Percentiles rank a stretch among this genome's conserved stretches.
Conservation (phyloP, 169 alveolate species). For the Blepharisma undulans region DNA sequence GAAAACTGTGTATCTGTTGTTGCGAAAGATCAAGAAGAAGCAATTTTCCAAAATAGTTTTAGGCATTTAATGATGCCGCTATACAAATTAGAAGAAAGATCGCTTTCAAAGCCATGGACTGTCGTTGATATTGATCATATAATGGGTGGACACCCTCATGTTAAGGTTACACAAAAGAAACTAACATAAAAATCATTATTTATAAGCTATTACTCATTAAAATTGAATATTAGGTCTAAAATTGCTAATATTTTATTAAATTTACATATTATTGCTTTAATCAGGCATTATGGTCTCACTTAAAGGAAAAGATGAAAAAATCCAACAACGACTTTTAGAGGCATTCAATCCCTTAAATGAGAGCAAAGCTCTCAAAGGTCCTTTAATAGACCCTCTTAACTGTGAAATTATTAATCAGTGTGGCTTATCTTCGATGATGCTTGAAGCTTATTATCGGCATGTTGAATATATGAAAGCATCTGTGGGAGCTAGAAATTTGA, state of each 20-base stretch:
- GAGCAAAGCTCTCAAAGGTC: background rate
- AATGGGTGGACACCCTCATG: conserved; percentile 1
- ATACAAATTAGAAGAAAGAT: background rate
- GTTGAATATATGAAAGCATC: conserved; percentile 6
- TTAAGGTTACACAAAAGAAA: background rate
- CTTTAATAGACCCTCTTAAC: conserved; percentile 26
- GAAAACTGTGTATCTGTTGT: background rate
- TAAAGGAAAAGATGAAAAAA: background rate
- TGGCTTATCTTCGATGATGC: background rate
- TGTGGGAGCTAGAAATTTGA: background rate
- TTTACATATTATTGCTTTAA: background rate
- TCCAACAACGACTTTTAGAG: background rate
- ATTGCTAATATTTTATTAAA: too few species aligned
- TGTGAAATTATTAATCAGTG: conserved; percentile 37
- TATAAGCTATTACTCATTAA: background rate
- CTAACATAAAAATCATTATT: background rate
- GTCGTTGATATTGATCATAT: conserved; percentile 1
- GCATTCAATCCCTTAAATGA: background rate
- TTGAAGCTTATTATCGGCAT: conserved; percentile 9
- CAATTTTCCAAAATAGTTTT: background rate
- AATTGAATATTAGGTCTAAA: too few species aligned
- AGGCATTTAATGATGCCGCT: background rate
- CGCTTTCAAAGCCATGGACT: background rate
- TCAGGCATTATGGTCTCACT: background rate
- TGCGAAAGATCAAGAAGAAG: background rate